These are phyloP conservation scores for Pythium brassicae DNA, from an alignment of 352 stramenopile species.

Conservation along the genomic window DNA sequence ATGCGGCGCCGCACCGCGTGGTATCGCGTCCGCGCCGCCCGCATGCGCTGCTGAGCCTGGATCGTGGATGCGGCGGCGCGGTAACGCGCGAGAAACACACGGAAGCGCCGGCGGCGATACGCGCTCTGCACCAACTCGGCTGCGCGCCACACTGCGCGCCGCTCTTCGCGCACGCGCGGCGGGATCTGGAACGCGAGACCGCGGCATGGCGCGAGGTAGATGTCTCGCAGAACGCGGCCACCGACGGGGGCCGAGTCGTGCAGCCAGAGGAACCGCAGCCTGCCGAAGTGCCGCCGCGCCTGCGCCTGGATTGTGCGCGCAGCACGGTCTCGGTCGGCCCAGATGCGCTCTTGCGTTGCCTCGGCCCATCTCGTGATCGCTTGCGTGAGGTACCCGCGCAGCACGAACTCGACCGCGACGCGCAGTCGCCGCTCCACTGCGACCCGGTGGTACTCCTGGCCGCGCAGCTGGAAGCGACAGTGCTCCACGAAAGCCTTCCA, in stretches of 20 bases:
- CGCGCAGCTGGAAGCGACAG: constrained; percentile 45
- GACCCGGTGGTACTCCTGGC: constrained; percentile 55
- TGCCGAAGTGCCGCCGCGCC: constrained; percentile 33
- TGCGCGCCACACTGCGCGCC: constrained; percentile 54
- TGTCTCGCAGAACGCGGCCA: constrained; percentile 39
- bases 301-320: constrained; percentile 49
- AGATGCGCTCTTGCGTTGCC: constrained; percentile 52
- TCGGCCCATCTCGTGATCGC: constrained; percentile 53
- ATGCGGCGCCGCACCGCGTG: constrained; percentile 26
- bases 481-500: constrained; percentile 80
- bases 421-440: constrained; percentile 52
- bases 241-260: constrained; percentile 43
- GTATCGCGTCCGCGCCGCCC: constrained; percentile 32
- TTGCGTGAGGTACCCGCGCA: constrained; percentile 61
- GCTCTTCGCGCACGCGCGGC: constrained; percentile 42
- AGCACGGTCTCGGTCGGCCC: constrained; percentile 46
- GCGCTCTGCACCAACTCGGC: constrained; percentile 49
- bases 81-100: constrained; percentile 41
- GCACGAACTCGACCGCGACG: constrained; percentile 63
- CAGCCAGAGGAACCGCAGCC: constrained; percentile 30
- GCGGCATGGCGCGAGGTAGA: constrained; percentile 41
- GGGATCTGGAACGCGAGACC: constrained; percentile 45
- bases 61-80: constrained; percentile 52
- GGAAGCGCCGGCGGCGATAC: constrained; percentile 54
- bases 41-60: constrained; percentile 55